Percentiles rank a stretch among this genome's conserved stretches.
Evolutionary conservation across 768 basidiomycete species (phyloP).

Genomic region (Filobasidium wieringae): DNA sequence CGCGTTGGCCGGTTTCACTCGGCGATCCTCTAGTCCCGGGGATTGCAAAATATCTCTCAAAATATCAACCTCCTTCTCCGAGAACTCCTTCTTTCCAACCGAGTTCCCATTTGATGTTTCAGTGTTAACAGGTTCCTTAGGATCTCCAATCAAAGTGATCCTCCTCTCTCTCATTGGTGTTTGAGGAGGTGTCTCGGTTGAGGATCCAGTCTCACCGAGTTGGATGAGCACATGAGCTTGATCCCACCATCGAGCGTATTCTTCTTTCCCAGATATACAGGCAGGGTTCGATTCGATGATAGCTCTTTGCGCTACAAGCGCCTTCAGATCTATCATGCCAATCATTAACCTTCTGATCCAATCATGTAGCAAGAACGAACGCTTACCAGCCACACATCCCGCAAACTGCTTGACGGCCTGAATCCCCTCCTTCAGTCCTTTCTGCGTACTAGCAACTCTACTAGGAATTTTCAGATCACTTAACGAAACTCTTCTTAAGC

Average conservation of each 20-base stretch:
- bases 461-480: constrained; percentile 34
- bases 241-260: constrained; percentile 78
- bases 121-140: neutral
- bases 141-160: constrained; percentile 32
- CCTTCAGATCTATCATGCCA: constrained; percentile 54
- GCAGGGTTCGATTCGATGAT: constrained; percentile 12
- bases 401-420: constrained; percentile 82
- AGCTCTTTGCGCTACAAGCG: constrained; percentile 40
- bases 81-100: constrained; percentile 71
- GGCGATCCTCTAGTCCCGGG: constrained; percentile 17
- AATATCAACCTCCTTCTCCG: constrained; percentile 63
- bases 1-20: neutral
- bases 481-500: constrained; percentile 26
- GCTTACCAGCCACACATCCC: constrained; percentile 64
- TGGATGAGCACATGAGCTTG: constrained; percentile 79
- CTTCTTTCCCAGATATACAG: constrained; percentile 47
- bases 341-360: neutral
- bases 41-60: constrained; percentile 66
- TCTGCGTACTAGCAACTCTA: constrained; percentile 51
- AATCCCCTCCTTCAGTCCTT: constrained; percentile 60
- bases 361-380: neutral
- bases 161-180: constrained; percentile 31
- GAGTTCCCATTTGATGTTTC: constrained; percentile 54
- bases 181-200: neutral
- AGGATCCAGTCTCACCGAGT: constrained; percentile 54